Base-by-base conservation (phyloP, 2,329 filamentous ascomycete genomes). In the Cordyceps javanica region DNA sequence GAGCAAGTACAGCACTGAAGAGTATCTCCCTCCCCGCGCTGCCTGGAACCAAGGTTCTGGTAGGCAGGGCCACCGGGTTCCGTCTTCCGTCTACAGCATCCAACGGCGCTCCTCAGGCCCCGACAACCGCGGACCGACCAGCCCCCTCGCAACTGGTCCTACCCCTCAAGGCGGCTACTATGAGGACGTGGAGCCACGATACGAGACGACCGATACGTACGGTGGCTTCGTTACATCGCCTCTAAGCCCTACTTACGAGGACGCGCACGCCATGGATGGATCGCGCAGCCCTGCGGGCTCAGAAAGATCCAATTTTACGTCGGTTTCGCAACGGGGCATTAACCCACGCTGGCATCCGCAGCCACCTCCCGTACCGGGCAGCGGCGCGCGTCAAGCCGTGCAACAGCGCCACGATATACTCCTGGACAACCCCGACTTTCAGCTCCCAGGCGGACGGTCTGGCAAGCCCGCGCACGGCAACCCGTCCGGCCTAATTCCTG, bases 151-250 rank as follows among this genome's bases (percentile, higher is more conserved):
- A 16, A 65, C 66, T 41, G 68, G 66, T 53, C 64, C 63, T 8
- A 68, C 64, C 21, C 61, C 64, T 60, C 70, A 62, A 50, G 74
- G 67, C 64, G 74, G 81, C 61, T 97, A 97, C 73, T 96, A 95
- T 68, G 94, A 97, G 77, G 93, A 97, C 69, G 85, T 96, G 13
- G 91, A 96, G 63, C 91, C 93, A 45, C 89, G 86, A 58, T 97
- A 97, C 67, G 88, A 67, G 66, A 60, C 62, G 60, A 69, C 56
- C 60, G 63, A 65, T 11, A 36, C 59, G 13, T 58, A 62, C 9
- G 54, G 38, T 2, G 53, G 62, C 64, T 60, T 64, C 49, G 28
- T 46, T 30, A 65, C 65, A 23, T 65, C 68, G 23, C 65, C 68
- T 9, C 61, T 74, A 54, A 73, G 76, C 48, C 67, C 67, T 34